phyloP scores from a whole-genome alignment of 331 rosid genomes.

The Cydonia oblonga region DNA sequence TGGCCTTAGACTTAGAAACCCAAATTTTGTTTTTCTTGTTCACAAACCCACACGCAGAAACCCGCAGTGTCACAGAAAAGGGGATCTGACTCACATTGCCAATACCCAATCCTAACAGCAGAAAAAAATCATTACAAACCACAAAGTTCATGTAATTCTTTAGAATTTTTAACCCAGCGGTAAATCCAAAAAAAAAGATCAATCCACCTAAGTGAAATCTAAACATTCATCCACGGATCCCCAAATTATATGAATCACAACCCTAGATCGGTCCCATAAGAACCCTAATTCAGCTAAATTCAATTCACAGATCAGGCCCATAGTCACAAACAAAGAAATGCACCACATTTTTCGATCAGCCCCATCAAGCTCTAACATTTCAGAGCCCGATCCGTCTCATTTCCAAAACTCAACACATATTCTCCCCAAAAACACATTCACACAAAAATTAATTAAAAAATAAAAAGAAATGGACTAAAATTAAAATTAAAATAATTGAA shows the following conservation, averaged over 20 bases:
- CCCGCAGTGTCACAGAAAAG: too few relatives aligned
- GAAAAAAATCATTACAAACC: not conserved
- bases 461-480: not conserved
- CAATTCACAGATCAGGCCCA: conserved; percentile 14
- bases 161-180: not conserved
- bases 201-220: not conserved
- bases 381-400: conserved; percentile 25
- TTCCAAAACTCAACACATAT: not conserved
- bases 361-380: not conserved
- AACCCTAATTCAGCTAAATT: conserved; percentile 12
- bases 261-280: conserved; percentile 17
- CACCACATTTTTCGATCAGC: not conserved
- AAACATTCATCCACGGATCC: not conserved
- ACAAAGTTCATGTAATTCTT: not conserved
- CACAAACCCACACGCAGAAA: not conserved
- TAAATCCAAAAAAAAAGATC: not conserved
- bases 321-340: not conserved
- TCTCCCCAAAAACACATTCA: not conserved
- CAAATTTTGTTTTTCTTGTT: not conserved
- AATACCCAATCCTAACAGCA: not conserved
- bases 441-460: not conserved
- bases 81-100: not conserved
- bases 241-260: not conserved
- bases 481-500: not conserved
- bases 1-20: not conserved